Evolutionary conservation across 192 early-diverging fungal species (phyloP).

Genomic region (Pilaira anomala): DNA sequence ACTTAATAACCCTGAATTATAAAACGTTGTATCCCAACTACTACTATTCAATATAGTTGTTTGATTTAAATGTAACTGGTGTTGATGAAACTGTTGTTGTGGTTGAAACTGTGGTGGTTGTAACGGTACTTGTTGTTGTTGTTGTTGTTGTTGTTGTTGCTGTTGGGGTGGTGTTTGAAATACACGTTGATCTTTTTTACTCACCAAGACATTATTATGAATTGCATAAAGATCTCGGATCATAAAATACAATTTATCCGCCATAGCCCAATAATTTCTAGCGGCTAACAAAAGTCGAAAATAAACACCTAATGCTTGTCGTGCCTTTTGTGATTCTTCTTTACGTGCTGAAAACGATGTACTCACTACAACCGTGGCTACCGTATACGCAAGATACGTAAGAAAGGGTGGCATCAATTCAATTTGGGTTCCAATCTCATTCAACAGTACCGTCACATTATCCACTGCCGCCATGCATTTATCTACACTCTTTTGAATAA

Average conservation of each 20-base stretch:
- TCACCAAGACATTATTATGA: conserved; percentile 24
- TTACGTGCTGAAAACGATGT: conserved; percentile 40
- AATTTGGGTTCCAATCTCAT: conserved; percentile 28
- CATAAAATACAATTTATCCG: conserved; percentile 51
- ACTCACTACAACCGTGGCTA: conserved; percentile 51
- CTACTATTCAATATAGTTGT: neutral
- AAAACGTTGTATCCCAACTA: neutral
- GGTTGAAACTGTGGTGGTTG: neutral
- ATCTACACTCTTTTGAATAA: conserved; percentile 35
- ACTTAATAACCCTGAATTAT: neutral
- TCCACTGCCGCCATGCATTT: conserved; percentile 43
- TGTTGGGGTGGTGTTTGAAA: neutral
- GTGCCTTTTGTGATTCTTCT: conserved; percentile 38
- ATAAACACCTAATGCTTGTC: conserved; percentile 38
- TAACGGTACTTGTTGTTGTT: neutral
- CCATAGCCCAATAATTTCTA: conserved; percentile 51
- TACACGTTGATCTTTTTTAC: neutral
- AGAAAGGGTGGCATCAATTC: conserved; percentile 43
- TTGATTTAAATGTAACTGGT: neutral
- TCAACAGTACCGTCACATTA: conserved; percentile 38
- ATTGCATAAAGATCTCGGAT: conserved; percentile 52
- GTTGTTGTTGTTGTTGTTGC: neutral
- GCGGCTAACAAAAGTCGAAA: conserved; percentile 41
- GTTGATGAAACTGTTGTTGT: conserved; percentile 9
- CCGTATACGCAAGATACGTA: conserved; percentile 47